phyloP scores from a whole-genome alignment of 208 protist genomes.

The Crithidia brevicula region DNA sequence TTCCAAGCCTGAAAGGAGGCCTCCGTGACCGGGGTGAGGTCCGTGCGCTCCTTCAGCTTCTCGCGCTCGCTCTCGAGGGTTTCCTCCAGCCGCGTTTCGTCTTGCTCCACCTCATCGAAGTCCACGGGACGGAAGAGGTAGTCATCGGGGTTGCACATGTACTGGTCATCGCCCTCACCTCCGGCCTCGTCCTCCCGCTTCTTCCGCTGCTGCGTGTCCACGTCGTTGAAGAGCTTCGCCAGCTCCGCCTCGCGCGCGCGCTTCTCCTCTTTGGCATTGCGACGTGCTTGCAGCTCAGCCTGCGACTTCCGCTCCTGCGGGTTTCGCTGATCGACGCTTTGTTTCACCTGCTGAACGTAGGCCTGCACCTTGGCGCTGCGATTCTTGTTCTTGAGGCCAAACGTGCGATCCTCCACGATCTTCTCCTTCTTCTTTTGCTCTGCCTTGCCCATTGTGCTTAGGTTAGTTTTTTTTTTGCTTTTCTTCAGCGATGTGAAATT shows the following conservation, averaged over 20 bases:
- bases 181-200: constrained; percentile 28
- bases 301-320: constrained; percentile 72
- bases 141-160: constrained; percentile 74
- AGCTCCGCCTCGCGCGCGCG: constrained; percentile 83
- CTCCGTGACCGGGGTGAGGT: constrained; percentile 87
- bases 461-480: no score
- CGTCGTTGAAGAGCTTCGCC: constrained; percentile 78
- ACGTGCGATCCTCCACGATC: constrained; percentile 93
- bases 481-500: no score
- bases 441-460: constrained; percentile 51
- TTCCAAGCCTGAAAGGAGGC: constrained; percentile 82
- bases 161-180: constrained; percentile 41
- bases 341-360: constrained; percentile 73
- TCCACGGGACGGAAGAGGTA: constrained; percentile 92
- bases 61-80: constrained; percentile 84
- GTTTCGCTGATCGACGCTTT: constrained; percentile 67
- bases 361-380: constrained; percentile 90
- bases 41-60: constrained; percentile 68
- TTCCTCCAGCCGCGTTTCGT: constrained; percentile 88
- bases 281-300: constrained; percentile 69
- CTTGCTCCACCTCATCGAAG: constrained; percentile 86
- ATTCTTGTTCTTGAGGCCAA: constrained; percentile 95
- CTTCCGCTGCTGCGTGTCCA: constrained; percentile 46
- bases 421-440: constrained; percentile 91
- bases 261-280: constrained; percentile 78